A percentile compares a stretch with the other conserved stretches of the same genome.
Evolutionary conservation across 2,329 filamentous ascomycete species (phyloP).

Genomic region (Plectosphaerella sp.): DNA sequence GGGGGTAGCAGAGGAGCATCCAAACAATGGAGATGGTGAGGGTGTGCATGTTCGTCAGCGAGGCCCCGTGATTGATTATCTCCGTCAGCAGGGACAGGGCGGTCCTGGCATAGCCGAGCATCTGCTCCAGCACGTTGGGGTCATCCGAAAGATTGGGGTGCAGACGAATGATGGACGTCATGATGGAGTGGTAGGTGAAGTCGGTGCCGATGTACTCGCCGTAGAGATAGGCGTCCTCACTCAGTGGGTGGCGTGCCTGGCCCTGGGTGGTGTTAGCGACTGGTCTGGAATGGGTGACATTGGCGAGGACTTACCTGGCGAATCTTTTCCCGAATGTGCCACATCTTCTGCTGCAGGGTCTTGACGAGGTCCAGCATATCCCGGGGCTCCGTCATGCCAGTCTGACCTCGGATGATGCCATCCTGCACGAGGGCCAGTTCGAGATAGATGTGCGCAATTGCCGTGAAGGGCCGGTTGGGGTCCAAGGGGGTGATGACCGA

Average conservation of each 20-base stretch:
- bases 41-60: slow-evolving; percentile 1
- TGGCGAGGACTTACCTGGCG: neutral
- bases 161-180: slow-evolving; percentile 1
- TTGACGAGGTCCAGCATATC: neutral
- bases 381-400: neutral
- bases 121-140: neutral
- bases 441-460: slow-evolving; percentile 1
- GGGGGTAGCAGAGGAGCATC: neutral
- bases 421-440: neutral
- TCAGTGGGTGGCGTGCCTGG: neutral
- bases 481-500: neutral
- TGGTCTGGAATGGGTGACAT: neutral
- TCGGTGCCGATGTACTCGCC: slow-evolving; percentile 1
- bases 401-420: neutral
- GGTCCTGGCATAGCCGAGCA: neutral
- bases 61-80: neutral
- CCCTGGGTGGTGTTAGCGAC: neutral
- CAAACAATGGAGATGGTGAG: neutral
- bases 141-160: neutral
- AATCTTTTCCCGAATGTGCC: slow-evolving; percentile 1
- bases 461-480: neutral
- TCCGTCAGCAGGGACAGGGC: neutral
- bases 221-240: neutral
- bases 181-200: slow-evolving; percentile 1
- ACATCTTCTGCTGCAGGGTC: slow-evolving; percentile 1